Evolutionary conservation across 148 eudicot genomes (phyloP).

Genomic region (Rhododendron griersonianum): DNA sequence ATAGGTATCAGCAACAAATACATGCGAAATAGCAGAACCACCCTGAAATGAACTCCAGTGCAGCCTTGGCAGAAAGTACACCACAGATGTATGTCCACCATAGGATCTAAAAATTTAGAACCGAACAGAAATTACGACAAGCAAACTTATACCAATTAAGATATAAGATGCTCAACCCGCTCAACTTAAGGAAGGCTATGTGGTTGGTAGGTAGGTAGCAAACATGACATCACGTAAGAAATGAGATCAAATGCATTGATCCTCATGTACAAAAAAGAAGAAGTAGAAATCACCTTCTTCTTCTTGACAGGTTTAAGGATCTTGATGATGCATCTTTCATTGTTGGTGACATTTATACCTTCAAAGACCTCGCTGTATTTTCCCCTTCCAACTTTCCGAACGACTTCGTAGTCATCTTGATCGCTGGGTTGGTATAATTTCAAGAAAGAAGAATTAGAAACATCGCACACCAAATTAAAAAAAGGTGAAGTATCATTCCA

Average conservation of each 20-base stretch:
- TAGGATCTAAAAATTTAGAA: background rate
- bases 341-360: conserved; percentile 30
- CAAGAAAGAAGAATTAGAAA: background rate
- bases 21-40: background rate
- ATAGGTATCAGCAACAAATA: background rate
- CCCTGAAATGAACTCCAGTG: background rate
- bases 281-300: conserved; percentile 27
- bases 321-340: conserved; percentile 37
- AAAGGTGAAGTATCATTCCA: background rate
- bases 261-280: background rate
- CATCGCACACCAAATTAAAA: background rate
- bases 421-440: conserved; percentile 19
- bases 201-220: background rate
- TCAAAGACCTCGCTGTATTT: conserved; percentile 47
- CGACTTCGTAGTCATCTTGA: conserved; percentile 43
- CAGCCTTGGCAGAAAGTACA: background rate
- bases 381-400: conserved; percentile 43
- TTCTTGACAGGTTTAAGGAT: conserved; percentile 46
- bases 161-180: background rate
- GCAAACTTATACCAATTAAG: background rate
- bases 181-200: background rate
- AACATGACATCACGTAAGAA: background rate
- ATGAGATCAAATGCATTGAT: background rate
- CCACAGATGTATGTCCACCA: background rate
- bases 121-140: background rate